Conservation (phyloP, 1,284 basidiomycete genomes). For the Agroathelia rolfsii region DNA sequence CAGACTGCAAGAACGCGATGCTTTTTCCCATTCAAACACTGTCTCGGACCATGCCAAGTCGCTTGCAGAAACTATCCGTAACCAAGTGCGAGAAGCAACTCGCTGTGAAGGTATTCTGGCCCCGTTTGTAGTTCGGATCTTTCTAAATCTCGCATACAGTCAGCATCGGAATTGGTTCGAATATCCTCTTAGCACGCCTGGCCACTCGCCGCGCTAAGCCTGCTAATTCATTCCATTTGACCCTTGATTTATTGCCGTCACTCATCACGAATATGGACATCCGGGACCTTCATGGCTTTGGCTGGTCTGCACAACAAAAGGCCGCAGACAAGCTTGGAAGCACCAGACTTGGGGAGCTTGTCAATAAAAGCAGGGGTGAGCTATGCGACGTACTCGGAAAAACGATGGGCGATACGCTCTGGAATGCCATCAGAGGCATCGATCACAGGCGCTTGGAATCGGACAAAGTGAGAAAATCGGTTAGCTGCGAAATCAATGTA, state of each 20-base stretch:
- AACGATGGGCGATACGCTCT: slow-evolving; percentile 76
- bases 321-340: slow-evolving; percentile 68
- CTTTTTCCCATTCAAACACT: slow-evolving; percentile 18
- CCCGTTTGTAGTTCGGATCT: slow-evolving; percentile 1
- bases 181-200: slow-evolving; percentile 86
- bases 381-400: slow-evolving; percentile 75
- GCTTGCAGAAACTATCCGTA: slow-evolving; percentile 75
- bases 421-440: slow-evolving; percentile 75
- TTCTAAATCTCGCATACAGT: slow-evolving; percentile 32
- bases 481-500: slow-evolving; percentile 88
- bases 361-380: slow-evolving; percentile 46
- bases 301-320: slow-evolving; percentile 63
- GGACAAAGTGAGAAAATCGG: slow-evolving; percentile 77
- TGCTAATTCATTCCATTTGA: slow-evolving; percentile 72
- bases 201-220: slow-evolving; percentile 92
- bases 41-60: slow-evolving; percentile 53
- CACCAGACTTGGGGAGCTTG: slow-evolving; percentile 61
- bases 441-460: slow-evolving; percentile 76
- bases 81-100: slow-evolving; percentile 67
- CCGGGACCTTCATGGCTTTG: slow-evolving; percentile 84
- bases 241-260: slow-evolving; percentile 37
- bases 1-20: slow-evolving; percentile 25
- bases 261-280: slow-evolving; percentile 77
- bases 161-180: slow-evolving; percentile 86
- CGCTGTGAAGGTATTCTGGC: slow-evolving; percentile 66